Evolutionary conservation across 169 alveolate genomes (phyloP), one percentile per base, ranked within the genome.

Genomic region (Plasmodium blacklocki): DNA sequence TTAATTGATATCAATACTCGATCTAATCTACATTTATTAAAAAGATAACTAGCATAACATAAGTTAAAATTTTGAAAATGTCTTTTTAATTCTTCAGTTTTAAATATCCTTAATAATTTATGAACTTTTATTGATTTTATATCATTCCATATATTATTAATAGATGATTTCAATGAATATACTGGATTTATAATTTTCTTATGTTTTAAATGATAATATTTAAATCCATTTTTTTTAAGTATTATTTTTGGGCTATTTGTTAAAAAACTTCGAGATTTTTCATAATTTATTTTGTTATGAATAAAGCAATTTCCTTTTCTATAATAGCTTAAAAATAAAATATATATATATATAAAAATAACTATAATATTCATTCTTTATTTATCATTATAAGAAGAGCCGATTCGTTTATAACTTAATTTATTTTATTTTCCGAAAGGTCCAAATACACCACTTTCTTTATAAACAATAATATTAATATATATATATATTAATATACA

Each of bases 11-110:
- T 80, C 18, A 83, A 32, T 83, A 83, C 18, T 56, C 91, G 56
- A 83, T 83, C 91, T 72, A 83, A 58, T 29, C 70, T 83, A 54
- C 91, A 83, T 62, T 68, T 83, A 67, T 83, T 83, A 83, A 83
- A 83, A 54, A 83, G 19, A 58, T 64, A 72, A 56, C 18, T 83
- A 52, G 19, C 56, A 21, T 11, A 56, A 62, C 50, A 83, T 47
- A 39, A 26, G 39, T 68, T 68, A 21, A 59, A 32, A 54, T 67
- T 68, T 15, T 32, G 80, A 83, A 83, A 49, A 19, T 32, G n/a
- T 19, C 23, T 56, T 47, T 68, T 83, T 19, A 83, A 50, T 64
- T 49, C 43, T 45, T 68, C 12, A 60, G 14, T 39, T 68, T 64
- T 19, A 14, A 67, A 52, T 43, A 68, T 19, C n/a, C 70, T 68